Evolutionary conservation across 805 yeast genomes (phyloP).

Genomic region (Cyberlindnera sargentensis): DNA sequence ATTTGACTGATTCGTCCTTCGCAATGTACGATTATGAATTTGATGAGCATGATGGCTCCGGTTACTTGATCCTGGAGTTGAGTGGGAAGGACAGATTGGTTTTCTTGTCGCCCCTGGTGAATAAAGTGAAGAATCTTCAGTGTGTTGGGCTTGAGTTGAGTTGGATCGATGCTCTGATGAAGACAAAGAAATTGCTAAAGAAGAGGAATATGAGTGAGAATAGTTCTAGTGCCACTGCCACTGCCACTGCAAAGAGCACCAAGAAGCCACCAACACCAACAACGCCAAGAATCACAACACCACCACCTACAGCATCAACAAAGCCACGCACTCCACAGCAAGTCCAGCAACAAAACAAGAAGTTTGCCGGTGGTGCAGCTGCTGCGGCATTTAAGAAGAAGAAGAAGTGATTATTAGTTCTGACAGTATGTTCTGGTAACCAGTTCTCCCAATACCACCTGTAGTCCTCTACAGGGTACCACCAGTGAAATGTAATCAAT

Average conservation of each 20-base stretch:
- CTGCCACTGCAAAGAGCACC: constrained; percentile 1
- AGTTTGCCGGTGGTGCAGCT: constrained; percentile 28
- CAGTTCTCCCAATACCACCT: no score
- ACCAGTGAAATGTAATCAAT: no score
- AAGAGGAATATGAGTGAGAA: constrained; percentile 5
- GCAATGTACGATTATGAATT: constrained; percentile 81
- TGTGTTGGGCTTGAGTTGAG: constrained; percentile 37
- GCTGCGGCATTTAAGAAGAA: constrained; percentile 26
- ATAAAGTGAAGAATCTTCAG: constrained; percentile 14
- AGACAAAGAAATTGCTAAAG: constrained; percentile 52
- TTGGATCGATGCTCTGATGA: constrained; percentile 67
- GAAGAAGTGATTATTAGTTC: background rate
- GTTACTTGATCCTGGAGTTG: constrained; percentile 60
- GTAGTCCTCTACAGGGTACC: no score
- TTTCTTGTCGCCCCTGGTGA: constrained; percentile 38
- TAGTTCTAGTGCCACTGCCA: background rate
- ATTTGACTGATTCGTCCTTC: constrained; percentile 43
- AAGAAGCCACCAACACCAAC: background rate
- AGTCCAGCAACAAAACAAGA: constrained; percentile 17
- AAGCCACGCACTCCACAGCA: constrained; percentile 6
- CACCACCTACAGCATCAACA: constrained; percentile 1
- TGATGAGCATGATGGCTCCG: constrained; percentile 48
- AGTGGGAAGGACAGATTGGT: constrained; percentile 50
- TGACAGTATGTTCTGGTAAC: no score
- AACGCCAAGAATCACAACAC: constrained; percentile 1